Evolutionary conservation across 78 protist species (phyloP), one percentile per base, ranked within the genome.

Genomic region (Dictyostelium purpureum): DNA sequence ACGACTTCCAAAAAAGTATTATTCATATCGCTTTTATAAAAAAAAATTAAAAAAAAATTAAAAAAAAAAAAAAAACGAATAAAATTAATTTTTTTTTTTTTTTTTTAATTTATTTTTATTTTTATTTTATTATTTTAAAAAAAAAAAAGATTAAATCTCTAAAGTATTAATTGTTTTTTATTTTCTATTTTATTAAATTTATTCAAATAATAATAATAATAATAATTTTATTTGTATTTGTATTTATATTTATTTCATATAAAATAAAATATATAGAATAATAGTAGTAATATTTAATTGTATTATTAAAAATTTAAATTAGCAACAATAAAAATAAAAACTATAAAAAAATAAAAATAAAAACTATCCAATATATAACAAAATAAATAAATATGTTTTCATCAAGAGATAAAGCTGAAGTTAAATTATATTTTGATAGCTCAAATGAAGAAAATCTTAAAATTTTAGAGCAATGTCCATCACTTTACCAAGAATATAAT

Each of bases 401-500:
- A 3, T 63, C 71, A 69, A 69, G 76, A 69, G 76, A 69, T 40
- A 40, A 18, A n/a, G 76, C 56, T 19, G 79, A 73, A 54, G 26
- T 83, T 28, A 71, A 83, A 40, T 83, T 83, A 70, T 83, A 70
- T 57, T 83, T 70, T 71, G 69, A 83, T 43, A 26, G 6, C n/a
- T 18, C 11, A 2, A 83, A 83, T 56, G 11, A 42, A 28, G 40
- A 71, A 0, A 83, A 67, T 31, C 10, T 70, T 18, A 42, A 67
- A 43, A 71, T 51, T 10, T 28, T 83, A 16, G 59, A 67, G 28
- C 21, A 71, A 56, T 70, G 90, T 57, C 90, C 80, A 37, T 28
- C 59, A 28, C n/a, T 83, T 9, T 83, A 71, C 28, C 43, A 70
- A 54, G 9, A 52, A 45, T n/a, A n/a, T 63, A 52, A 81, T 47